phyloP scores from a whole-genome alignment of 495 filamentous ascomycete genomes.

The Talaromyces stipitatus region DNA sequence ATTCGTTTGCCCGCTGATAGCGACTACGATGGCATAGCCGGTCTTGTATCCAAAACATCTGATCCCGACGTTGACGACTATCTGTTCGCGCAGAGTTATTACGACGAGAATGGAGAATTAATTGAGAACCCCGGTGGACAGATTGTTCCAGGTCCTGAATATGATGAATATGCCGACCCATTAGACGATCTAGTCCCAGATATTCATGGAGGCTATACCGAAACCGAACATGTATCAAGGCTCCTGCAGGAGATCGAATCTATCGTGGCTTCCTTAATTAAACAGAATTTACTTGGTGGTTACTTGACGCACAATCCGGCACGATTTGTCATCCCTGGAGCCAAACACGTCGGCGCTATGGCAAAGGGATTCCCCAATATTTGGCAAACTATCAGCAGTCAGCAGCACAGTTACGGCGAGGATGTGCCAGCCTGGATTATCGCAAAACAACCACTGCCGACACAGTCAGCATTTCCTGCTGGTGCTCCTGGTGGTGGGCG shows the following conservation, averaged over 20 bases:
- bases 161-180: conserved; percentile 39
- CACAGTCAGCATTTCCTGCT: conserved; percentile 3
- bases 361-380: conserved; percentile 56
- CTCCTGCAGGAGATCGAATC: conserved; percentile 66
- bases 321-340: conserved; percentile 76
- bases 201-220: conserved; percentile 12
- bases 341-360: conserved; percentile 54
- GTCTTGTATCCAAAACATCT: conserved; percentile 3
- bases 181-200: conserved; percentile 30
- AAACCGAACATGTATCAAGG: conserved; percentile 40
- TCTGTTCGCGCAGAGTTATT: conserved; percentile 26
- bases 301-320: conserved; percentile 71
- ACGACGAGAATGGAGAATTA: conserved; percentile 25
- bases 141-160: conserved; percentile 30
- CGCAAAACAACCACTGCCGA: conserved; percentile 14
- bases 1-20: conserved; percentile 22
- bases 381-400: conserved; percentile 47
- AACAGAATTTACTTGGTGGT: conserved; percentile 77
- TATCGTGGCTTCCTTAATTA: conserved; percentile 66
- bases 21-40: conserved; percentile 23
- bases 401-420: conserved; percentile 27
- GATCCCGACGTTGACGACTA: conserved; percentile 25
- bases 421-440: conserved; percentile 53
- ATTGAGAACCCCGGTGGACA: conserved; percentile 18
- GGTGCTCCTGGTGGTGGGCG: conserved; percentile 28